These are phyloP conservation scores for Fraxinus velutina DNA, from an alignment of 305 asterid species.

Conservation along the genomic window DNA sequence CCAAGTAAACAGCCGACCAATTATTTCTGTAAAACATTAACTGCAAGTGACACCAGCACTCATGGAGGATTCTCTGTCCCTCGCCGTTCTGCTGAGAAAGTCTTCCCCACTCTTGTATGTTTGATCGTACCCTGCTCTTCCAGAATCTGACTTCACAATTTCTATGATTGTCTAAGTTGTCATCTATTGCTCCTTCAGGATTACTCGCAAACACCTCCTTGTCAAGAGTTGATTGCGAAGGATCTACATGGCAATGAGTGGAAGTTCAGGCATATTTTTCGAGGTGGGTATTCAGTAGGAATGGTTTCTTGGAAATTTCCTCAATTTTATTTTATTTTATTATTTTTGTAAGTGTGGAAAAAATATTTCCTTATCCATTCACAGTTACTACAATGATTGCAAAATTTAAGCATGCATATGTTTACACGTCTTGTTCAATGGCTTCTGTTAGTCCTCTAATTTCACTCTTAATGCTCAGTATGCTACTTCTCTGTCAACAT, in stretches of 20 bases:
- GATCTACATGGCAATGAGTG: constrained; percentile 98
- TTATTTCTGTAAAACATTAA: constrained; percentile 86
- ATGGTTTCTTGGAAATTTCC: not conserved
- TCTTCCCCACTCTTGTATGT: constrained; percentile 92
- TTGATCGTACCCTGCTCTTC: constrained; percentile 10
- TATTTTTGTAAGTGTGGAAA: no score
- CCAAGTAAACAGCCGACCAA: constrained; percentile 93
- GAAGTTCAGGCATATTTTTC: constrained; percentile 93
- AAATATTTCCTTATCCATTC: not conserved
- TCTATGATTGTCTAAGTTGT: constrained; percentile 13
- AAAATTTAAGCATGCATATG: not conserved
- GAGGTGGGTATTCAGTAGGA: constrained; percentile 51
- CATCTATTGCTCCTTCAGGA: constrained; percentile 47
- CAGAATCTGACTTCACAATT: not conserved
- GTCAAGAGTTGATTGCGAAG: constrained; percentile 85
- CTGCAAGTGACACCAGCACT: constrained; percentile 92
- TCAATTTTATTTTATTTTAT: not conserved
- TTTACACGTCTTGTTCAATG: not conserved
- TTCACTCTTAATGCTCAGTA: not conserved
- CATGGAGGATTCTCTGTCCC: constrained; percentile 99
- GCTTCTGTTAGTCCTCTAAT: not conserved
- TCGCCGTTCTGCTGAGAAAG: constrained; percentile 98
- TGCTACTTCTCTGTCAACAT: not conserved
- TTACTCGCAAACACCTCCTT: constrained; percentile 84
- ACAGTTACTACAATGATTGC: not conserved